Conservation (phyloP, 768 basidiomycete species). For the Peribolospora baueri region DNA sequence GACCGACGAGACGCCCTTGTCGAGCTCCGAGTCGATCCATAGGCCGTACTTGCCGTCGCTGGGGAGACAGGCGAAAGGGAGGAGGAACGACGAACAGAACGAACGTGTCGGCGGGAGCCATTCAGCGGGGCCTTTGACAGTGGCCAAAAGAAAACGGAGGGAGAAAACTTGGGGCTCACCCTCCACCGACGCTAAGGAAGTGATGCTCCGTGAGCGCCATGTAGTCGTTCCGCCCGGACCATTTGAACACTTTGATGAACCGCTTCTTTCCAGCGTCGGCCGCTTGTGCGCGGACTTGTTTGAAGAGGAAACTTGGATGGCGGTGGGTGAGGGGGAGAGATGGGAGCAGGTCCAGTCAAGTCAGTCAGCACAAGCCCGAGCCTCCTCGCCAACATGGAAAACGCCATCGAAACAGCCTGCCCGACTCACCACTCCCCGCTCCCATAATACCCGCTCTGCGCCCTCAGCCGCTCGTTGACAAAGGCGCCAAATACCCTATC, state of each 20-base stretch:
- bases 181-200: conserved; percentile 73
- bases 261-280: neutral
- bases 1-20: conserved; percentile 55
- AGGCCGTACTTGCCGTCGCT: conserved; percentile 75
- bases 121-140: too few species aligned
- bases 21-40: conserved; percentile 57
- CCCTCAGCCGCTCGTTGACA: conserved; percentile 44
- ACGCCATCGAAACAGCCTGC: neutral
- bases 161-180: conserved; percentile 29
- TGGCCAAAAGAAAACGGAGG: neutral
- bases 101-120: neutral
- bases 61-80: neutral
- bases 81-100: conserved; percentile 3
- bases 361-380: too few species aligned
- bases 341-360: too few species aligned
- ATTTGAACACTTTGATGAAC: conserved; percentile 38
- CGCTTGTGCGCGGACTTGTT: too few species aligned
- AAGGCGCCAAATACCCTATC: conserved; percentile 57
- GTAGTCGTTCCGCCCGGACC: conserved; percentile 77
- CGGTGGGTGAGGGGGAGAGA: neutral
- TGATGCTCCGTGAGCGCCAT: conserved; percentile 60
- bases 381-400: conserved; percentile 6
- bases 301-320: neutral
- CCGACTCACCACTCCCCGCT: conserved; percentile 48
- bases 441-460: conserved; percentile 16